phyloP scores from a whole-genome alignment of 2,329 filamentous ascomycete species.

The Ophiostoma triangulosporum region DNA sequence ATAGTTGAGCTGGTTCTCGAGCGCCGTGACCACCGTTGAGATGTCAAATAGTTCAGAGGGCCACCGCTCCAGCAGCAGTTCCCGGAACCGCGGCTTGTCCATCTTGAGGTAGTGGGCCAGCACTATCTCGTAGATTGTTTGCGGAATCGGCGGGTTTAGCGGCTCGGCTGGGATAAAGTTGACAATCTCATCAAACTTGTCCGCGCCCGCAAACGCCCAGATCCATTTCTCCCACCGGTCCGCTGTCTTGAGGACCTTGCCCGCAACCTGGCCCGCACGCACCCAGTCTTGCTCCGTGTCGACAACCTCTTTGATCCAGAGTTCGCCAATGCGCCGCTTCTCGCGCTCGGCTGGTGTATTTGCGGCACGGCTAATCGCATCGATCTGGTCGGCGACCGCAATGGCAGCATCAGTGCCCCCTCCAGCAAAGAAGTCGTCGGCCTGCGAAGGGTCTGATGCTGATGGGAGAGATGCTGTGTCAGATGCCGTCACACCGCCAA shows the following conservation, averaged over 20 bases:
- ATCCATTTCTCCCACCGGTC: constrained; percentile 92
- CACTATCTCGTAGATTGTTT: constrained; percentile 76
- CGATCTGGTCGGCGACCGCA: constrained; percentile 16
- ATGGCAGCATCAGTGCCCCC: background rate
- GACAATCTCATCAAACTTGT: constrained; percentile 82
- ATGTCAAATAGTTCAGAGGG: constrained; percentile 73
- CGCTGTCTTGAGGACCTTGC: constrained; percentile 66
- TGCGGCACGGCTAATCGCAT: constrained; percentile 42
- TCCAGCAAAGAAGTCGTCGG: constrained; percentile 34
- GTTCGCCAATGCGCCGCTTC: constrained; percentile 79
- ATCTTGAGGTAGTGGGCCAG: constrained; percentile 76
- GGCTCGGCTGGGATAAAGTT: constrained; percentile 65
- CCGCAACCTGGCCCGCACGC: constrained; percentile 65
- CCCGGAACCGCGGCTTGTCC: constrained; percentile 61
- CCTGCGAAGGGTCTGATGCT: constrained; percentile 17
- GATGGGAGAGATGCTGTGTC: background rate
- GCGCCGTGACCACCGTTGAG: constrained; percentile 57
- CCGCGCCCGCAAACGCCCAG: constrained; percentile 75
- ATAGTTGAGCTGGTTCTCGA: constrained; percentile 71
- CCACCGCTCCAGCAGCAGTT: constrained; percentile 74
- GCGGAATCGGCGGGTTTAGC: constrained; percentile 66
- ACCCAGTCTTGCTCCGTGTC: constrained; percentile 55
- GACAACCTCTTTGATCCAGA: constrained; percentile 83
- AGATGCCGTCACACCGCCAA: constrained; percentile 23
- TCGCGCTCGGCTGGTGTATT: constrained; percentile 67